These are phyloP conservation scores for Amesomyces nigricolor DNA, from an alignment of 2,329 filamentous ascomycete genomes.

Conservation along the genomic window DNA sequence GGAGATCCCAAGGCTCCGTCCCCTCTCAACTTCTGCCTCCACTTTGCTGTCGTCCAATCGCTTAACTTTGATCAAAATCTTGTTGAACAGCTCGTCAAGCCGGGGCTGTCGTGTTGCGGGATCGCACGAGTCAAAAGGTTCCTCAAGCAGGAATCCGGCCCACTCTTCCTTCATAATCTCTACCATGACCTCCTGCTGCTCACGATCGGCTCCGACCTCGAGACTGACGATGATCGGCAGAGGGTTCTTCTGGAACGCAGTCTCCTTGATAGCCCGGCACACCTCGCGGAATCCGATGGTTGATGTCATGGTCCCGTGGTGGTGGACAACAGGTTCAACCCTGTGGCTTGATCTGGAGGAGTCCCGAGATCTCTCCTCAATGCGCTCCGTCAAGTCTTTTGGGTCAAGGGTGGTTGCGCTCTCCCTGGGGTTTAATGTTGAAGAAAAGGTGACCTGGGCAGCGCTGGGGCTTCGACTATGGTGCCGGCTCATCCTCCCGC, in stretches of 20 bases:
- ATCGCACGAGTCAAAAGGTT: conserved; percentile 44
- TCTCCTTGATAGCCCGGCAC: conserved; percentile 70
- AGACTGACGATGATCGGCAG: conserved; percentile 87
- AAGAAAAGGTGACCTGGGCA: conserved; percentile 26
- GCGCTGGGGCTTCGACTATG: conserved; percentile 39
- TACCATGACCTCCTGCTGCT: conserved; percentile 89
- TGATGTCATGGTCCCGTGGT: conserved; percentile 75
- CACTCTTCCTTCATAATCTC: conserved; percentile 89
- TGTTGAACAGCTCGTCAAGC: conserved; percentile 65
- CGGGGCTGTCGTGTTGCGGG: conserved; percentile 56
- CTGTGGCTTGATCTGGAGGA: conserved; percentile 29
- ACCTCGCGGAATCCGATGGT: conserved; percentile 85
- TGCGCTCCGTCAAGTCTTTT: conserved; percentile 32
- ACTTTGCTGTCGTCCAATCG: conserved; percentile 39
- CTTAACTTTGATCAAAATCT: conserved; percentile 82
- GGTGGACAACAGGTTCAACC: conserved; percentile 73
- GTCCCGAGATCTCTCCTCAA: conserved; percentile 18
- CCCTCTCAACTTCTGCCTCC: conserved; percentile 26
- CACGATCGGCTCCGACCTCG: conserved; percentile 76
- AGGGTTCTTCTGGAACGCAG: conserved; percentile 68
- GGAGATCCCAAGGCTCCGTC: conserved; percentile 27
- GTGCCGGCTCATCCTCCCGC: conserved; percentile 24
- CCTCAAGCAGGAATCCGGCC: conserved; percentile 66
- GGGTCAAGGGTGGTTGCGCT: conserved; percentile 31
- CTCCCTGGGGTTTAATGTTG: conserved; percentile 19